Conservation (phyloP, 2,329 filamentous ascomycete genomes). For the Fusarium pilosicola region DNA sequence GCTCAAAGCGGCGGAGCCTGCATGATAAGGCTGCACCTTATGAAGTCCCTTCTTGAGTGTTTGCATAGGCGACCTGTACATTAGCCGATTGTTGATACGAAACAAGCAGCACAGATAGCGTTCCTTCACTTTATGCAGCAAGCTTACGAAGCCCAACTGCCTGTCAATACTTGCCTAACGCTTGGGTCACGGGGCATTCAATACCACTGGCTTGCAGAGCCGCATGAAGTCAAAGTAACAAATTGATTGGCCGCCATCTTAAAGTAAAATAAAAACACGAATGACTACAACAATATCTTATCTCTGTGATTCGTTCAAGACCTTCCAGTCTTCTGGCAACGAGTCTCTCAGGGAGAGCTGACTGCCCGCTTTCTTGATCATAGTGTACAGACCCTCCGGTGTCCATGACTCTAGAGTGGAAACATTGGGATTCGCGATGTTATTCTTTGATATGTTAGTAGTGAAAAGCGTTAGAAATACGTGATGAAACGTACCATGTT, state of each 20-base stretch:
- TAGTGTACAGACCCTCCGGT: neutral
- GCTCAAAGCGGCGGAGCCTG: neutral
- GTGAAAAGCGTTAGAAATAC: accelerated
- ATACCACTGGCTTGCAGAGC: neutral
- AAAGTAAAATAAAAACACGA: accelerated
- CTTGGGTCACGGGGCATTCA: accelerated
- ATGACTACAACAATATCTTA: neutral
- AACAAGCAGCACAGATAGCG: no score
- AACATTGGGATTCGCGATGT: neutral
- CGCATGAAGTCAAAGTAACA: neutral
- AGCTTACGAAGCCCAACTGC: neutral
- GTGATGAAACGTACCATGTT: neutral
- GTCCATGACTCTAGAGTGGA: neutral
- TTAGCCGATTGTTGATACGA: no score
- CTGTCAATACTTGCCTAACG: accelerated
- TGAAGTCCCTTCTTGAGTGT: neutral
- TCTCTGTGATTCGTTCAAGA: neutral
- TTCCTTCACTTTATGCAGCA: neutral
- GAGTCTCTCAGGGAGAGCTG: neutral
- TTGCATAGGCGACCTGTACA: no score
- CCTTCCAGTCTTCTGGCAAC: neutral
- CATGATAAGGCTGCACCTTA: neutral
- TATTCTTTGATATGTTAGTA: neutral
- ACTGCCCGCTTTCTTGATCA: neutral
- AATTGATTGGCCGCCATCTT: neutral